Base-by-base conservation (phyloP, 2,329 filamentous ascomycete species). In the Teratosphaeria gauchensis region DNA sequence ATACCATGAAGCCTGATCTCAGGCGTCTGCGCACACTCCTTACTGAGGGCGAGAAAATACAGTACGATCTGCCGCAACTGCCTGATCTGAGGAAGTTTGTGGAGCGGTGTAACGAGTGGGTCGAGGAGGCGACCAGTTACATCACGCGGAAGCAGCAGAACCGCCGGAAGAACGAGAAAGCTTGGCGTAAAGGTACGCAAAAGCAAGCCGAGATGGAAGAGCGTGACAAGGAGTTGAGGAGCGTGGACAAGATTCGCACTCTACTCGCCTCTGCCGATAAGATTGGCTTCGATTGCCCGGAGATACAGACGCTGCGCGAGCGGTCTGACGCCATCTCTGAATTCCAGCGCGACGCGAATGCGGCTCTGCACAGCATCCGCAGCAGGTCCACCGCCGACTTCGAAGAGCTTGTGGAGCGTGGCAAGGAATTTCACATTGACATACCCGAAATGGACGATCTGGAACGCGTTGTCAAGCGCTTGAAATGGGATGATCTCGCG, bases 121-220 rank as follows among this genome's bases (percentile, higher is more conserved):
- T 96, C 63, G 94, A 97, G 69, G 92, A 97, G 76, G 94, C 94
- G 64, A 94, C 90, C 69, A 92, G 89, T 71, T 99, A 95, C 78
- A 96, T 92, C 69, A 92, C 94, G 60, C 89, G 94, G 66, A 99
- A 99, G 77, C 92, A 96, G 77, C 92, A 96, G 75, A 95, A 95
- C 70, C 88, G 94, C 63, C 90, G 92, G 62, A 97, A 97, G 76
- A 95, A 88, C 73, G 92, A 96, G 69, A 94, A 90, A 70, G 84
- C 83, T 52, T 94, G 88, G 84, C 88, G 90, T 64, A 87, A 84
- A 68, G 83, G 85, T 58, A 83, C 83, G 66, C 81, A 86, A 55
- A 92, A 88, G 73, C 65, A 68, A 21, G 84, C 88, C 57, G 92
- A 96, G 69, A 81, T 88, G 66, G 94, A 95, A 74, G 90, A 96